Conservation (phyloP, 345 rosid species). For the Lepidium didymum region DNA sequence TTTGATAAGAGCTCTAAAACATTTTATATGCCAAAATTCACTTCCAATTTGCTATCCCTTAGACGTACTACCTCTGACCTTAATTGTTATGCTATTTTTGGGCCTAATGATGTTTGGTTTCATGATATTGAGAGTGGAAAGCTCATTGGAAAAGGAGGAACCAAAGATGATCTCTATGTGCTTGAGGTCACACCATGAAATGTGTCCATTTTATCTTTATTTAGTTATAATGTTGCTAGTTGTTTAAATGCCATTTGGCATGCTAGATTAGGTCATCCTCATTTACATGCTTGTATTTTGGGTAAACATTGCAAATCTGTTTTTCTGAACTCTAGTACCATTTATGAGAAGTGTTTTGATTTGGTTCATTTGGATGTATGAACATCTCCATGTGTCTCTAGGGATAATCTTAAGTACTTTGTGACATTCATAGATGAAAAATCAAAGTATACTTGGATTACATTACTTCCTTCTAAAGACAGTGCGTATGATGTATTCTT, state of each 20-base stretch:
- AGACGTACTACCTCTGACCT: neutral
- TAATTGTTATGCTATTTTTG: neutral
- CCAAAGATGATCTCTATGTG: neutral
- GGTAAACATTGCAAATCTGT: neutral
- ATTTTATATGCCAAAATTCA: neutral
- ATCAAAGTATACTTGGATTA: neutral
- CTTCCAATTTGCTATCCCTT: neutral
- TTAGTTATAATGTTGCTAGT: neutral
- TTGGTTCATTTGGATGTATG: neutral
- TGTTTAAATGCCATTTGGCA: neutral
- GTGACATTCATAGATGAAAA: neutral
- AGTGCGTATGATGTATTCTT: neutral
- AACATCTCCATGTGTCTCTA: neutral
- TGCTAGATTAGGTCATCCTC: neutral
- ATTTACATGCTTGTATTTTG: neutral
- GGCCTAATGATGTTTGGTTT: neutral
- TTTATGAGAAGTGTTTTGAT: neutral
- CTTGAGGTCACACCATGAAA: neutral
- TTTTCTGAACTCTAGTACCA: neutral
- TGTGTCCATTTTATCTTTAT: neutral
- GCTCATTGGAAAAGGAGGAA: neutral
- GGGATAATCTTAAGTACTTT: neutral
- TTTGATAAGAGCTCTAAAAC: neutral
- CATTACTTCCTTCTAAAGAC: neutral
- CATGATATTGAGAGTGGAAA: neutral